Conservation (phyloP, 139 green algal genomes). For the Chara braunii region DNA sequence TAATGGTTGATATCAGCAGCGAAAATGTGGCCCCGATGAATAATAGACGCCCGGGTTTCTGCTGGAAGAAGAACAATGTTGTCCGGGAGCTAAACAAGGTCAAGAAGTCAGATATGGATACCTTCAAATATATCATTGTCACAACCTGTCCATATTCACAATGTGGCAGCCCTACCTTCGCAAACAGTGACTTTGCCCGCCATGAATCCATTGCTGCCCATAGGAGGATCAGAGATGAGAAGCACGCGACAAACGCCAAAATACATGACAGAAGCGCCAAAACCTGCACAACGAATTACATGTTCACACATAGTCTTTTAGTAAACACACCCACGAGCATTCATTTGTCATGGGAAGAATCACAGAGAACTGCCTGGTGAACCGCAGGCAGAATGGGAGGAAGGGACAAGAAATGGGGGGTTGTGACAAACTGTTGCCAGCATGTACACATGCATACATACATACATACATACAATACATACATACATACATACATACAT, state of each 20-base stretch:
- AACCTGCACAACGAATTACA: too few relatives aligned
- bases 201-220: slow-evolving; percentile 55
- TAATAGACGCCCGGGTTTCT: slow-evolving; percentile 43
- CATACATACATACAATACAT: too few relatives aligned
- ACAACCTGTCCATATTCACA: slow-evolving; percentile 60
- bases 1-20: slow-evolving; percentile 58
- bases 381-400: too few relatives aligned
- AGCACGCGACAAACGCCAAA: slow-evolving; percentile 60
- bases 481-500: too few relatives aligned
- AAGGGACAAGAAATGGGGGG: too few relatives aligned
- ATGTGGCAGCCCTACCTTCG: slow-evolving; percentile 43
- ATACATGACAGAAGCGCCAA: slow-evolving; percentile 57
- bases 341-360: too few relatives aligned
- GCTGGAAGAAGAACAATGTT: slow-evolving; percentile 61
- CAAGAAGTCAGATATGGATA: slow-evolving; percentile 74
- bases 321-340: too few relatives aligned
- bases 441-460: too few relatives aligned
- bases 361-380: too few relatives aligned
- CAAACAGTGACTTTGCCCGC: slow-evolving; percentile 47
- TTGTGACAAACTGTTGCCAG: too few relatives aligned
- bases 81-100: slow-evolving; percentile 75
- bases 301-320: too few relatives aligned
- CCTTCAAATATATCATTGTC: slow-evolving; percentile 77
- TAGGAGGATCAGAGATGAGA: slow-evolving; percentile 69
- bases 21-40: slow-evolving; percentile 36